Percentiles rank a stretch among this genome's conserved stretches.
Conservation (phyloP, 805 yeast genomes). For the Candida oleophila region DNA sequence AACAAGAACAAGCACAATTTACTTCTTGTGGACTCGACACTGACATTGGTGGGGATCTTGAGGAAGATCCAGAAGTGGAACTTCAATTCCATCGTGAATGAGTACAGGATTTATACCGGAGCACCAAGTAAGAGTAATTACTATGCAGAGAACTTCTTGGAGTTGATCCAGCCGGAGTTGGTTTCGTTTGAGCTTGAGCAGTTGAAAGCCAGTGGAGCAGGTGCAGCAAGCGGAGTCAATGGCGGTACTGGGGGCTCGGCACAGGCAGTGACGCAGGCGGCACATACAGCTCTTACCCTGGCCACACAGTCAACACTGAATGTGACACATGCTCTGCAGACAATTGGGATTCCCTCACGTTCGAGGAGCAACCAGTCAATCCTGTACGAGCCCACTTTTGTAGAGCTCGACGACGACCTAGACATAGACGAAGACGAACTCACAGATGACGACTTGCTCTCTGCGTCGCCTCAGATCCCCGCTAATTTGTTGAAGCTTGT, state of each 20-base stretch:
- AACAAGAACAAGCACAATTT: slow-evolving; percentile 66
- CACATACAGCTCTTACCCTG: no score
- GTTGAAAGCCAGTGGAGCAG: slow-evolving; percentile 12
- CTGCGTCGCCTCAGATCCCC: slow-evolving; percentile 72
- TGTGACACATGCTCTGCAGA: neutral
- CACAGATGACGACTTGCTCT: slow-evolving; percentile 44
- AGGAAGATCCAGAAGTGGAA: slow-evolving; percentile 88
- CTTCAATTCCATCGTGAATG: slow-evolving; percentile 78
- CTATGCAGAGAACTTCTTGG: slow-evolving; percentile 79
- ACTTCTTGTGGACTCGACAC: slow-evolving; percentile 75
- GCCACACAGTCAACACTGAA: neutral
- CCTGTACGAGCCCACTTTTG: slow-evolving; percentile 2
- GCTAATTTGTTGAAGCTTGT: slow-evolving; percentile 55
- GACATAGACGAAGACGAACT: slow-evolving; percentile 23
- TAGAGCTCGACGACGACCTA: slow-evolving; percentile 12
- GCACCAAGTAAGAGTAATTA: slow-evolving; percentile 73
- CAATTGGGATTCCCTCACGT: neutral
- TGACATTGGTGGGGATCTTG: slow-evolving; percentile 75
- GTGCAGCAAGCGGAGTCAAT: no score
- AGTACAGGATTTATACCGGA: slow-evolving; percentile 67
- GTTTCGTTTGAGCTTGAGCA: slow-evolving; percentile 40
- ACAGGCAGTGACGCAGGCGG: no score
- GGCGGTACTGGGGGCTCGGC: no score
- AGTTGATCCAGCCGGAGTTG: slow-evolving; percentile 60
- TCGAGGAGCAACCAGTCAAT: no score